Percentiles rank a stretch among this genome's conserved stretches.
phyloP scores from a whole-genome alignment of 768 basidiomycete species.

The Kwoniella dejecticola region DNA sequence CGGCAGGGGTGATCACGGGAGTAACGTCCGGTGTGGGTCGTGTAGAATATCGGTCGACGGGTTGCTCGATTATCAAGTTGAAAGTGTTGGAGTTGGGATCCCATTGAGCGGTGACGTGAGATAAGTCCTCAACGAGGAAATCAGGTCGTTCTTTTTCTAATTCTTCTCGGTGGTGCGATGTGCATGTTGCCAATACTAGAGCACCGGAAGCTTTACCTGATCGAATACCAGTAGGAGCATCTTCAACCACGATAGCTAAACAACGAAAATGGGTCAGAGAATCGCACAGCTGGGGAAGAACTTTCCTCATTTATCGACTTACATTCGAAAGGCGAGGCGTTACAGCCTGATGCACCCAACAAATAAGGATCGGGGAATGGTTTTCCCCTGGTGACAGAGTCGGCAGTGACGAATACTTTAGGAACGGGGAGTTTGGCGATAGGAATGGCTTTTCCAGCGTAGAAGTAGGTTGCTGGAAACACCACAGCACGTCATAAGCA shows the following conservation, averaged over 20 bases:
- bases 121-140: constrained; percentile 56
- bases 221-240: constrained; percentile 79
- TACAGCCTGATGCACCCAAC: constrained; percentile 69
- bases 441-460: constrained; percentile 70
- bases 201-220: constrained; percentile 79
- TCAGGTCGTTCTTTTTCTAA: constrained; percentile 59
- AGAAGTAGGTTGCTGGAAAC: constrained; percentile 69
- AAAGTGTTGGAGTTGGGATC: constrained; percentile 47
- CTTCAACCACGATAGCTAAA: constrained; percentile 73
- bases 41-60: constrained; percentile 47
- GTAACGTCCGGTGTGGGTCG: constrained; percentile 53
- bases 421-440: constrained; percentile 65
- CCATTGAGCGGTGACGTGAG: constrained; percentile 53
- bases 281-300: no score
- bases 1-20: constrained; percentile 53
- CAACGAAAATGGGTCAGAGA: no score
- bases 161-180: constrained; percentile 60
- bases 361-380: constrained; percentile 86
- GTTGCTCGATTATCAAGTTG: constrained; percentile 53
- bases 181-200: constrained; percentile 77
- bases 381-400: constrained; percentile 76
- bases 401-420: constrained; percentile 69
- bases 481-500: background rate
- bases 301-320: no score
- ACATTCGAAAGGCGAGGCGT: constrained; percentile 66